These are phyloP conservation scores for Porogramme epimiltina DNA, from an alignment of 1,284 basidiomycete species.

Conservation along the genomic window DNA sequence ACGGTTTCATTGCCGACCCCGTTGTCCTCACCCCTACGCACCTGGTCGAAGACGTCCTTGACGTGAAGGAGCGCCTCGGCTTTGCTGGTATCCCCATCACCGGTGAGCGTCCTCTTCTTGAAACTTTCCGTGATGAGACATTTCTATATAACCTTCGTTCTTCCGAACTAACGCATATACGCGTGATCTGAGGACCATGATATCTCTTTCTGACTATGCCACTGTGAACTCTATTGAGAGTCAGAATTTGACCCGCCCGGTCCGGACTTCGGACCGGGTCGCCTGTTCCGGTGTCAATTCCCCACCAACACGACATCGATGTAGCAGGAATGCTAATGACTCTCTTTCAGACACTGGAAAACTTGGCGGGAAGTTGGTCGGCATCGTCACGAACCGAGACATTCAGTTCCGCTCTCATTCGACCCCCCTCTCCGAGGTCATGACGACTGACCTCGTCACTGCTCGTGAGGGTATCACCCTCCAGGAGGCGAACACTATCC, in stretches of 20 bases:
- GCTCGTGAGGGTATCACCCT: slow-evolving; percentile 88
- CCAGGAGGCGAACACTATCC: slow-evolving; percentile 89
- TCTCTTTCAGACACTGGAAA: slow-evolving; percentile 74
- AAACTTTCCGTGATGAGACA: slow-evolving; percentile 45
- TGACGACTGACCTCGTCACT: slow-evolving; percentile 88
- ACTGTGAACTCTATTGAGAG: too few species aligned
- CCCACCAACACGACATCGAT: too few species aligned
- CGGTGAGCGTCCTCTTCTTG: slow-evolving; percentile 53
- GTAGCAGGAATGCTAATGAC: background rate
- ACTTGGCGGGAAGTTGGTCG: slow-evolving; percentile 89
- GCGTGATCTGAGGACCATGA: slow-evolving; percentile 72
- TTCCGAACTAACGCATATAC: slow-evolving; percentile 71
- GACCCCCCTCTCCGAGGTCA: slow-evolving; percentile 80
- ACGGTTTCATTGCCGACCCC: slow-evolving; percentile 98
- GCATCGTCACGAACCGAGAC: slow-evolving; percentile 96
- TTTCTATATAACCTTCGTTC: slow-evolving; percentile 81
- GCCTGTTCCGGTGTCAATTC: background rate
- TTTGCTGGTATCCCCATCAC: slow-evolving; percentile 99
- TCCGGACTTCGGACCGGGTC: too few species aligned
- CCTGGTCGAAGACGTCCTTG: slow-evolving; percentile 87
- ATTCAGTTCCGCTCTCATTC: slow-evolving; percentile 86
- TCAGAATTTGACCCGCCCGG: too few species aligned
- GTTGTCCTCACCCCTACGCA: slow-evolving; percentile 82
- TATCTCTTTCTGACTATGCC: slow-evolving; percentile 29
- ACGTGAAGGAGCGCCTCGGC: slow-evolving; percentile 90